Evolutionary conservation across 306 rosid genomes (phyloP).

Genomic region (Amphicarpaea edgeworthii): DNA sequence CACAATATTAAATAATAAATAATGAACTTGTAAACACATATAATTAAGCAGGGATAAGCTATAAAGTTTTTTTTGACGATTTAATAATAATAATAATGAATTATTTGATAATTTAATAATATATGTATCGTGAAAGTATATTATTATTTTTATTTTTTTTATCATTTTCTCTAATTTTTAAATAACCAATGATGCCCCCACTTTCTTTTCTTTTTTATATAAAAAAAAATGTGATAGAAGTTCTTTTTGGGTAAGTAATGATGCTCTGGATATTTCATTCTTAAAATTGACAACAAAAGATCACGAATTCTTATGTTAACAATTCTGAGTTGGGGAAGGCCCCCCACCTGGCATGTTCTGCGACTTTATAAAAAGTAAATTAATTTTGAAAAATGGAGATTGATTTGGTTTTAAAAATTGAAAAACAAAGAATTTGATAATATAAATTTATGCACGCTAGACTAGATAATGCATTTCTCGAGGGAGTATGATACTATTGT

Average conservation of each 20-base stretch:
- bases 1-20: not conserved
- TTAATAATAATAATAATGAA: no score
- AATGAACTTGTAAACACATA: not conserved
- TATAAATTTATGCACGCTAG: not conserved
- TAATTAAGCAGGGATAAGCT: not conserved
- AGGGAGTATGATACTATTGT: not conserved
- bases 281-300: not conserved
- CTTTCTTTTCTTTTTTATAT: not conserved
- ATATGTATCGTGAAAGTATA: not conserved
- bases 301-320: conserved; percentile 26
- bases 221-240: not conserved
- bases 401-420: not conserved
- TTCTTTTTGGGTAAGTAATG: not conserved
- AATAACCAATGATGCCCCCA: not conserved
- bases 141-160: no score
- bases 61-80: not conserved
- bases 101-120: no score
- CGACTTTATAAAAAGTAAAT: conserved; percentile 4
- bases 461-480: not conserved
- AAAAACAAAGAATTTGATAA: not conserved
- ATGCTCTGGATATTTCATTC: not conserved
- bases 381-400: not conserved
- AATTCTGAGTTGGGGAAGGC: not conserved
- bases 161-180: not conserved
- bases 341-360: not conserved